A percentile compares a stretch with the other conserved stretches of the same genome.
Conservation (phyloP, 192 early-diverging fungal genomes). For the Coemansia sp. region DNA sequence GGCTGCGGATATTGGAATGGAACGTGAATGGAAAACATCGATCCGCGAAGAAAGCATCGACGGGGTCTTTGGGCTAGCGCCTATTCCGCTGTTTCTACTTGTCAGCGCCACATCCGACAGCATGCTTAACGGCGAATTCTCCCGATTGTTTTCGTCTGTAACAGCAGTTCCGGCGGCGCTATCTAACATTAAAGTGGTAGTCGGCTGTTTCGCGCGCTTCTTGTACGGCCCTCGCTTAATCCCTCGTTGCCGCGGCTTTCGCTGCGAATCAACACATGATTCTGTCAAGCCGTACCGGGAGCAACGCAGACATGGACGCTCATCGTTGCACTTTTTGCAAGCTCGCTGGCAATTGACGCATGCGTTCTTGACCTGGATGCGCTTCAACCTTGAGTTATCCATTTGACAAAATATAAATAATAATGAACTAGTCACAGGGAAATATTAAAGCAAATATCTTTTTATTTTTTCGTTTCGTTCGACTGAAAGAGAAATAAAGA, state of each 20-base stretch:
- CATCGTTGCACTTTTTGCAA: conserved; percentile 90
- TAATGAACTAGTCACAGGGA: too few relatives aligned
- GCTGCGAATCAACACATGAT: conserved; percentile 72
- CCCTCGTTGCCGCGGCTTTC: conserved; percentile 81
- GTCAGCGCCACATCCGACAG: conserved; percentile 20
- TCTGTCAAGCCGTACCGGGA: conserved; percentile 66
- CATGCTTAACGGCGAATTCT: conserved; percentile 18
- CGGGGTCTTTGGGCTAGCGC: neutral
- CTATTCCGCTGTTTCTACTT: neutral
- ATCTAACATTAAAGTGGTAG: too few relatives aligned
- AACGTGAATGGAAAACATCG: neutral
- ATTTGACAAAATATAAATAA: neutral
- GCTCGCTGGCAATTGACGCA: conserved; percentile 86
- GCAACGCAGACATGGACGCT: conserved; percentile 82
- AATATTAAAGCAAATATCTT: too few relatives aligned
- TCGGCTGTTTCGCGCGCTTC: conserved; percentile 33
- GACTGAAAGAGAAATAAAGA: too few relatives aligned
- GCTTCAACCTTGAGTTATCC: conserved; percentile 41
- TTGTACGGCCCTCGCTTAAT: conserved; percentile 86
- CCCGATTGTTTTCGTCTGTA: neutral
- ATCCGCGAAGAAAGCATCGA: neutral
- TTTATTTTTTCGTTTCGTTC: too few relatives aligned
- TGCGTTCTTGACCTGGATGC: conserved; percentile 87
- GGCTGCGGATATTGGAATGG: conserved; percentile 2
- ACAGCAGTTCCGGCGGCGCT: neutral